Percentiles rank a stretch among this genome's conserved stretches.
Evolutionary conservation across 2,329 filamentous ascomycete genomes (phyloP).

Genomic region (Dactylellina haptotyla): DNA sequence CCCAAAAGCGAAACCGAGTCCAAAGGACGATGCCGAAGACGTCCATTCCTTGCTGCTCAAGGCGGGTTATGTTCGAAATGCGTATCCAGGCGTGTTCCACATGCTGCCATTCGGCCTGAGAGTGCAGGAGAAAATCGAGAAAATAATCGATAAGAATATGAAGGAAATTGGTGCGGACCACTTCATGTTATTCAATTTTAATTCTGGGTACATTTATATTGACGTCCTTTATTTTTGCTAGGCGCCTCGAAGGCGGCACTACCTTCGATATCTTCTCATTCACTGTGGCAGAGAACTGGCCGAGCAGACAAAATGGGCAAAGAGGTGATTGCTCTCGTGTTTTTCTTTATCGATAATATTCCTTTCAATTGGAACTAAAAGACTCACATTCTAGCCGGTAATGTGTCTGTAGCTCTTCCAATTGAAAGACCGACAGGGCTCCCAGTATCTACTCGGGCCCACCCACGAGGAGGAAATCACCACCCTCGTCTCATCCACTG

Average conservation of each 20-base stretch:
- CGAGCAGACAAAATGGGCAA: constrained; percentile 76
- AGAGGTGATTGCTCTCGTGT: constrained; percentile 68
- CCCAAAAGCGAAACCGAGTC: constrained; percentile 18
- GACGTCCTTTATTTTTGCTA: no score
- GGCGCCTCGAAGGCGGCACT: constrained; percentile 83
- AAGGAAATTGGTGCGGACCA: constrained; percentile 70
- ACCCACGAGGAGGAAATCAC: constrained; percentile 99
- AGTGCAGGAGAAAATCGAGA: constrained; percentile 88
- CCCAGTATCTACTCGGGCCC: constrained; percentile 80
- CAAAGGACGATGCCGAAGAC: constrained; percentile 61
- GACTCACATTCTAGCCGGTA: constrained; percentile 20
- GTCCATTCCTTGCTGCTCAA: constrained; percentile 74
- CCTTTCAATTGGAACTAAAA: constrained; percentile 56
- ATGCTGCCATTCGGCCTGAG: constrained; percentile 85
- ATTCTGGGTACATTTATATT: no score
- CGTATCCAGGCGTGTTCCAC: constrained; percentile 91
- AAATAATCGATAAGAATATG: constrained; percentile 91
- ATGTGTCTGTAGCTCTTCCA: constrained; percentile 73
- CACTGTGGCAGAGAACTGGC: constrained; percentile 84
- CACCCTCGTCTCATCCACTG: constrained; percentile 74
- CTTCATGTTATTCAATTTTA: no score
- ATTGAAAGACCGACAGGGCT: constrained; percentile 80
- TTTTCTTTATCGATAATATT: constrained; percentile 8
- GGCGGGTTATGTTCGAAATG: constrained; percentile 79
- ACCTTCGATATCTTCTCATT: constrained; percentile 85